phyloP scores from a whole-genome alignment of 345 rosid genomes.

The Triadica sebifera region DNA sequence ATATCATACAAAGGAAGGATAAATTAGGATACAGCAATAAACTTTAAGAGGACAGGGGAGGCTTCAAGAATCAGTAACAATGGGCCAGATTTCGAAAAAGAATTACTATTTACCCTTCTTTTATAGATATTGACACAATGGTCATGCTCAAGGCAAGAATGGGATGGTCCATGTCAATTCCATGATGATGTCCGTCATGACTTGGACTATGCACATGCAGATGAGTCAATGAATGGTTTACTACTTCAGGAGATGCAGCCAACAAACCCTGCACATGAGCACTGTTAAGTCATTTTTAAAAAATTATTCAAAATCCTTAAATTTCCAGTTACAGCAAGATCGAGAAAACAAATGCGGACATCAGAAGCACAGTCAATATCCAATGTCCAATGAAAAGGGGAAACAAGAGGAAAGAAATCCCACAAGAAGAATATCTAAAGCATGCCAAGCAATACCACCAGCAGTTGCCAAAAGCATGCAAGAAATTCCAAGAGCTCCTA shows the following conservation, averaged over 20 bases:
- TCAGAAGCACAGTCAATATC: neutral
- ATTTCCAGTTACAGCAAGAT: neutral
- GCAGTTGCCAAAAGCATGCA: conserved; percentile 89
- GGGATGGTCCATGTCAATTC: conserved; percentile 79
- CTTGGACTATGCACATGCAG: conserved; percentile 40
- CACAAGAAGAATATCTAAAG: conserved; percentile 65
- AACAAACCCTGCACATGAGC: conserved; percentile 46
- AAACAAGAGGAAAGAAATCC: conserved; percentile 19
- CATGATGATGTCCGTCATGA: conserved; percentile 63
- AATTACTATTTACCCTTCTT: conserved; percentile 63
- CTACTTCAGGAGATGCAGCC: conserved; percentile 49
- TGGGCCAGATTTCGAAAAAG: neutral
- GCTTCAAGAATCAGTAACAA: neutral
- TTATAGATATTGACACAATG: conserved; percentile 70
- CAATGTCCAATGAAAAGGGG: neutral
- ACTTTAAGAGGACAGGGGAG: neutral
- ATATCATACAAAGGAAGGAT: neutral
- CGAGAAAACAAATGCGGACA: neutral
- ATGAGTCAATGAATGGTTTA: conserved; percentile 33
- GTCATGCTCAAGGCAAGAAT: conserved; percentile 72
- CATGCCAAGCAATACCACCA: conserved; percentile 90
- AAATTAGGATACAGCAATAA: neutral
- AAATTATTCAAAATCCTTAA: neutral
- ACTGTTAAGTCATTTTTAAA: neutral
- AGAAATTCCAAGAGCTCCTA: conserved; percentile 92